Evolutionary conservation across 1,139 yeast genomes (phyloP).

Genomic region (Pichia kudriavzevii): DNA sequence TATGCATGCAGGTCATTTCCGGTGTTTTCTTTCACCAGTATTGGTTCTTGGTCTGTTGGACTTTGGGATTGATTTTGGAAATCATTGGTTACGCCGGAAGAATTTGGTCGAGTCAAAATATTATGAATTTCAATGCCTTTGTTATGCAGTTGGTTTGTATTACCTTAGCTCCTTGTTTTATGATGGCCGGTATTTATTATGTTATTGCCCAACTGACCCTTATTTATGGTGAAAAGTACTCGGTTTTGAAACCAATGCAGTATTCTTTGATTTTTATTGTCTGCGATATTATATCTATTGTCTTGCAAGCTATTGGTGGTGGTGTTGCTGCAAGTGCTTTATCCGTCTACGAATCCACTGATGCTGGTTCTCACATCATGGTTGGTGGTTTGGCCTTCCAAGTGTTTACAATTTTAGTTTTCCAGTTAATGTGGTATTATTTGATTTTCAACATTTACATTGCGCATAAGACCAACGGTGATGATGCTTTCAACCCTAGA

Average conservation of each 20-base stretch:
- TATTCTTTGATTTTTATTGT: conserved; percentile 52
- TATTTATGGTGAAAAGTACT: conserved; percentile 56
- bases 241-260: conserved; percentile 64
- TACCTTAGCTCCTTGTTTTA: conserved; percentile 81
- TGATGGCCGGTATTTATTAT: conserved; percentile 83
- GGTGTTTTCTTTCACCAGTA: conserved; percentile 50
- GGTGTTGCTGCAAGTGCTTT: conserved; percentile 65
- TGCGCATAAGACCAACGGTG: conserved; percentile 22
- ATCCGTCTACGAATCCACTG: conserved; percentile 29
- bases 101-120: conserved; percentile 34
- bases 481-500: conserved; percentile 31
- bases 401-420: conserved; percentile 63
- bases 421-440: conserved; percentile 48
- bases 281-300: conserved; percentile 40
- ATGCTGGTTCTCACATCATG: conserved; percentile 65
- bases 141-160: conserved; percentile 62
- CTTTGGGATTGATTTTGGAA: conserved; percentile 57
- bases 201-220: conserved; percentile 67
- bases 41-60: conserved; percentile 66
- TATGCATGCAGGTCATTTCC: conserved; percentile 33
- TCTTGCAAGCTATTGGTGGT: conserved; percentile 78
- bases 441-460: conserved; percentile 42
- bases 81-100: conserved; percentile 68
- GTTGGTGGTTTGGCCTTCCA: conserved; percentile 79
- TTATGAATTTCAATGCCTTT: conserved; percentile 37